Evolutionary conservation across 2,329 filamentous ascomycete genomes (phyloP).

Genomic region (Colletotrichum lentis): DNA sequence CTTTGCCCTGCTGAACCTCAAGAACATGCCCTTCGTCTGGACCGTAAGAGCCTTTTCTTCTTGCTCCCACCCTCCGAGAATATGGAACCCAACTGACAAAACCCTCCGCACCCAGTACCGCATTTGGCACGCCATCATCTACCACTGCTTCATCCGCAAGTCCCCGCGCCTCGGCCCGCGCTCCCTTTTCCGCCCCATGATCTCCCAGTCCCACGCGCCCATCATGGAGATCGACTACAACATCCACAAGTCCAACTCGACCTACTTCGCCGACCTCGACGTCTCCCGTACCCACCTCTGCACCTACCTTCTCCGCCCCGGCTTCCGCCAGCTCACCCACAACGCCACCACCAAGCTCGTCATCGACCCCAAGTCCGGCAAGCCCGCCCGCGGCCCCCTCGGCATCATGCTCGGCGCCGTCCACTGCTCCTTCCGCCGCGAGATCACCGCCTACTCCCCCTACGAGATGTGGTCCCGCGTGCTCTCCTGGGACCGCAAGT

Average conservation of each 20-base stretch:
- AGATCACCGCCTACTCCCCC: constrained; percentile 72
- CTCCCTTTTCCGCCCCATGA: constrained; percentile 76
- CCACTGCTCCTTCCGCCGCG: constrained; percentile 75
- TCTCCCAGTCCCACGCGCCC: constrained; percentile 71
- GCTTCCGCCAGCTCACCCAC: constrained; percentile 60
- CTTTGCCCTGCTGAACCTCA: constrained; percentile 72
- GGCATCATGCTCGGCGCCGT: constrained; percentile 76
- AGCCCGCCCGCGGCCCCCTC: constrained; percentile 62
- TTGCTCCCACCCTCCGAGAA: background rate
- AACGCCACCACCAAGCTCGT: constrained; percentile 62
- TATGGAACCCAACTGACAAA: background rate
- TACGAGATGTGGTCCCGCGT: constrained; percentile 80
- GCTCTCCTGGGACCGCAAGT: constrained; percentile 81
- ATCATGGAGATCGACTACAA: constrained; percentile 87
- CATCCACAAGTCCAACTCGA: constrained; percentile 82
- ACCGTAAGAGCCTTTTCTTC: constrained; percentile 62
- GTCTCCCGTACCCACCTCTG: constrained; percentile 83
- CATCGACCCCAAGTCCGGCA: constrained; percentile 56
- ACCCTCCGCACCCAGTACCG: constrained; percentile 56
- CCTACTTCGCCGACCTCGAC: constrained; percentile 89
- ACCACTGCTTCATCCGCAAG: constrained; percentile 61
- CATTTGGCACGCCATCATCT: constrained; percentile 64
- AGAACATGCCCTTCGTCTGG: constrained; percentile 79
- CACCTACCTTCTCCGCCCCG: constrained; percentile 69
- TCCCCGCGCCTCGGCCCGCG: constrained; percentile 62